Evolutionary conservation across 1,284 basidiomycete genomes (phyloP), one percentile per base, ranked within the genome.

Genomic region (Porogramme epimiltina): DNA sequence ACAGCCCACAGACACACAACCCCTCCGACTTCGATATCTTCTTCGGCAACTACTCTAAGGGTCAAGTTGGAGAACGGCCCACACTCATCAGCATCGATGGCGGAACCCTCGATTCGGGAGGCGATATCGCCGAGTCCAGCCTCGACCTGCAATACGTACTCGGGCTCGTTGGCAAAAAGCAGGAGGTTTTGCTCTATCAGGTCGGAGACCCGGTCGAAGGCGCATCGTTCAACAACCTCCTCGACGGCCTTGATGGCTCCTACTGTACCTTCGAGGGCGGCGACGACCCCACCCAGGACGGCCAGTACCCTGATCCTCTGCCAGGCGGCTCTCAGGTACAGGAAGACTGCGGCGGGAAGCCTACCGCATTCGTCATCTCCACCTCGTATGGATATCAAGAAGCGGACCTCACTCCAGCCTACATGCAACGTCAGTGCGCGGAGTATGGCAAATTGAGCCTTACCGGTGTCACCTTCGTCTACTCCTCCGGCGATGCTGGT

Each of bases 401-500:
- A 63, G 71, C 71, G 3, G 72, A 73, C 37, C 67, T 79, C n/a
- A 75, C 77, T 0, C 51, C 69, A 3, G 62, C 63, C 18, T 83
- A 78, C 63, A 73, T 78, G 23, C 66, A 69, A 41, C 70, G 81
- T 34, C 82, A 84, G 62, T 84, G 82, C 58, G 62, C 63, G 16
- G 82, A 85, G 59, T 85, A 85, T 59, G 84, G 65, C 44, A 73
- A 70, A 55, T 76, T 89, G 44, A 83, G 84, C 11, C 67, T 79
- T 15, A 74, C 76, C 28, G 87, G 87, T 19, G 77, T 76, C 13
- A 82, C 79, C 13, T 71, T 84, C 23, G 71, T 90, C 57, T 87
- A 84, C 70, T 81, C 81, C 26, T 83, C 81, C 49, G 87, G 87
- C 50, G 87, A 85, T 60, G 64, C 60, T 45, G 87, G 86, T 47